These are phyloP conservation scores for Tulasnella sp. DNA, from an alignment of 768 basidiomycete genomes.

Conservation along the genomic window DNA sequence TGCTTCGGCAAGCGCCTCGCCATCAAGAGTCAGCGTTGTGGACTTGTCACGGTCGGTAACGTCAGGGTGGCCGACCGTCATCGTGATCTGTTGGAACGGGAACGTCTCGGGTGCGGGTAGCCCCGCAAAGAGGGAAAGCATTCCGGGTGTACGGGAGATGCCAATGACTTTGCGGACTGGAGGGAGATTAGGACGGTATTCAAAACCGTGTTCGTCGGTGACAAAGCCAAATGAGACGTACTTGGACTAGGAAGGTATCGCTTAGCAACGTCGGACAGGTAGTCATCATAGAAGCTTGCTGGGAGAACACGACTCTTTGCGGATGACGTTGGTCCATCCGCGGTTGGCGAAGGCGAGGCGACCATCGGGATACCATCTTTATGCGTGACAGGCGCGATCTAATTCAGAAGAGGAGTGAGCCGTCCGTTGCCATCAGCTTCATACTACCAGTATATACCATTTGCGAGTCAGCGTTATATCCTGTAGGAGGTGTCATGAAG, in stretches of 20 bases:
- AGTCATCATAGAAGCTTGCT: background rate
- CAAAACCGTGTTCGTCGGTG: background rate
- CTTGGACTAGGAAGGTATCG: background rate
- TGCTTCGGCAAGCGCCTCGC: slow-evolving; percentile 44
- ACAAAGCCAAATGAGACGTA: background rate
- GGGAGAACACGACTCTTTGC: background rate
- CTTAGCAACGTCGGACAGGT: background rate
- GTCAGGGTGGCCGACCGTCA: slow-evolving; percentile 41
- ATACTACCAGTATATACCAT: background rate
- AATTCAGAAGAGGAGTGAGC: background rate
- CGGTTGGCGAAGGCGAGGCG: background rate
- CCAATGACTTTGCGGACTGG: slow-evolving; percentile 53
- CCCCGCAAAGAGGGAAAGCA: slow-evolving; percentile 77
- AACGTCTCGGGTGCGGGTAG: slow-evolving; percentile 87
- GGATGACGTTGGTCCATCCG: background rate
- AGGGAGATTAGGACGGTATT: no score
- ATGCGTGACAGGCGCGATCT: background rate
- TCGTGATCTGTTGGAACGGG: slow-evolving; percentile 72
- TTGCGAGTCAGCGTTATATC: background rate
- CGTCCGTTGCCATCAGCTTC: background rate
- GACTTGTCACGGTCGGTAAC: slow-evolving; percentile 6
- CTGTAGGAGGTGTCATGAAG: background rate
- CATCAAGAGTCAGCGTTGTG: slow-evolving; percentile 40
- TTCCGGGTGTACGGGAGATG: slow-evolving; percentile 63
- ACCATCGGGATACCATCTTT: background rate